phyloP scores from a whole-genome alignment of 2,329 filamentous ascomycete genomes.

The Boeremia exigua region DNA sequence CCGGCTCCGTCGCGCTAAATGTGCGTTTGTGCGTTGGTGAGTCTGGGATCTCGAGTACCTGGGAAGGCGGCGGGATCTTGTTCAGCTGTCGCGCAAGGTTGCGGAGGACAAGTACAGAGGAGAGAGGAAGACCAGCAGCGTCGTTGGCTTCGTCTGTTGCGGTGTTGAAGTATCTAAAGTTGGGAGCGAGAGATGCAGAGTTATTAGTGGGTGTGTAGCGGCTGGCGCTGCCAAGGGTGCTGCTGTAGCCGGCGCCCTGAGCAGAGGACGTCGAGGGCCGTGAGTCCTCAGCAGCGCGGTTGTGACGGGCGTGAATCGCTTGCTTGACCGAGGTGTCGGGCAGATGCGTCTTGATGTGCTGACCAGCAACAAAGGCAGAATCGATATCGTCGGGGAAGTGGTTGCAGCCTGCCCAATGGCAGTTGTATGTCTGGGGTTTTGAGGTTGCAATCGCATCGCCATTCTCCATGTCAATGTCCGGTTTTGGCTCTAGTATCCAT shows the following conservation, averaged over 20 bases:
- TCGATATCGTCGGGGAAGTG: constrained; percentile 56
- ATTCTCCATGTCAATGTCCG: constrained; percentile 46
- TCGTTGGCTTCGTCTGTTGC: constrained; percentile 58
- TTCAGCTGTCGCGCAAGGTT: constrained; percentile 68
- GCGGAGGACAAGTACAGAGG: constrained; percentile 76
- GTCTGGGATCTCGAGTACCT: constrained; percentile 32
- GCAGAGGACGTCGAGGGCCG: constrained; percentile 36
- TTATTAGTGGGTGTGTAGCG: constrained; percentile 16
- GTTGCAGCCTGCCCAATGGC: constrained; percentile 71
- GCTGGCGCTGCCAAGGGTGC: background rate
- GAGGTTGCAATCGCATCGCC: constrained; percentile 54
- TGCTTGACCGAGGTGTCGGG: constrained; percentile 53
- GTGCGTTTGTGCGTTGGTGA: constrained; percentile 41
- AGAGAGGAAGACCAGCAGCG: constrained; percentile 79
- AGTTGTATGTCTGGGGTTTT: constrained; percentile 59
- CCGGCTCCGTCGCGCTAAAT: constrained; percentile 35
- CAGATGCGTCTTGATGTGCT: constrained; percentile 74
- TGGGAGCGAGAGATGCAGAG: constrained; percentile 20
- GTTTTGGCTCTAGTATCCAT: constrained; percentile 52
- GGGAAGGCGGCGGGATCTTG: constrained; percentile 42
- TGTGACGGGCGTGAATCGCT: constrained; percentile 53
- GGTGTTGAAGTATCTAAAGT: constrained; percentile 54
- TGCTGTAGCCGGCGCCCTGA: constrained; percentile 18
- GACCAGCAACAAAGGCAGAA: constrained; percentile 58
- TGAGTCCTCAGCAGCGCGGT: constrained; percentile 51